Base-by-base conservation (phyloP, 495 filamentous ascomycete genomes). In the Glutinoglossum americanum region DNA sequence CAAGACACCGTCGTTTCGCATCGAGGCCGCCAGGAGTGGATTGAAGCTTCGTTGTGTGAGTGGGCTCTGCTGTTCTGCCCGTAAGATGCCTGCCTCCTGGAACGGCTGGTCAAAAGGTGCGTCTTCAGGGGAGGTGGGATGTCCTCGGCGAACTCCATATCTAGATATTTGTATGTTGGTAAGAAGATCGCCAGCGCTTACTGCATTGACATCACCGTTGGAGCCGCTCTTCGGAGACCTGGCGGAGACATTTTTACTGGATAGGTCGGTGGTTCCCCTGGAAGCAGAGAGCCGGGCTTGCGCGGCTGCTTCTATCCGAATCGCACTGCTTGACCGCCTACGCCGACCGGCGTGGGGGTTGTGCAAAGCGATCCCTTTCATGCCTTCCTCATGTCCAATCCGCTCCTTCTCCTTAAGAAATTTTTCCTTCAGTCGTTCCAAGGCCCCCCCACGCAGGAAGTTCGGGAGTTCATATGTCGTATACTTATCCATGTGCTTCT, bases 301-400 rank as follows among this genome's bases (percentile, higher is more conserved):
- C 32, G 86, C 65, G n/a, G 79, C 77, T 27, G 85, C 84, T 58
- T 94, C 90, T 64, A 87, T 95, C 51, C 89, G 73, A 1, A 95
- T 70, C 47, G 76, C 80, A 23, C 78, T 82, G 60, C 80, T 85
- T 3, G 89, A 87, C 47, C 85, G 77, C 60, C 78, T 77, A 61
- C 83, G 79, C 45, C 79, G 77, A 47, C 75, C 73, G 27, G 76
- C 74, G 17, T 75, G 78, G 0, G 83, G 80, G 62, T 98, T 98
- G 66, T 97, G 93, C 33, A 98, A 72, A 7, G 93, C 93, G 63
- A 98, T 97, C 17, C 93, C 92, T 69, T 97, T 97, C 60, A 80
- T 83, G 21, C 81, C 75, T 58, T 98, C 90, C 64, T 94, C 88
- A 0, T 79, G 76, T 3, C 84, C 84, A 26, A 92, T 75, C 27